phyloP scores from a whole-genome alignment of 1,139 yeast genomes.

The Kodamaea alishanica region DNA sequence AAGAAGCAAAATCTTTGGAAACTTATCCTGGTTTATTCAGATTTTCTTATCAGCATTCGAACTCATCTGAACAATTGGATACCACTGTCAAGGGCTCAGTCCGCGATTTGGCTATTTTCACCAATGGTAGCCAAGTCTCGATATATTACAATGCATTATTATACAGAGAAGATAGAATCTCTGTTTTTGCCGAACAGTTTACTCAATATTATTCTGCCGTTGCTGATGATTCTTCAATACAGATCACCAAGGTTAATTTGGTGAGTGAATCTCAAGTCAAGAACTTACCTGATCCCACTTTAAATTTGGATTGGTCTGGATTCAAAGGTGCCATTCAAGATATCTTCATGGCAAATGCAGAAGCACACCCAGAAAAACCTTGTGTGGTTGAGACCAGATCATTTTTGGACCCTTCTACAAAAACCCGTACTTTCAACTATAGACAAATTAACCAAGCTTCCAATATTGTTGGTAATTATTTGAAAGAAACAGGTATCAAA shows the following conservation, averaged over 20 bases:
- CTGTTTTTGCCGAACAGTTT: constrained; percentile 70
- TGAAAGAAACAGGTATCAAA: constrained; percentile 74
- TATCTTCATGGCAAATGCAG: constrained; percentile 83
- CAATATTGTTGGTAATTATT: constrained; percentile 87
- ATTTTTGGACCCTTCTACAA: constrained; percentile 49
- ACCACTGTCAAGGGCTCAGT: constrained; percentile 51
- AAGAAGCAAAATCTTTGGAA: constrained; percentile 48
- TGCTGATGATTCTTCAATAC: constrained; percentile 29
- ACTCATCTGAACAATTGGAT: constrained; percentile 39
- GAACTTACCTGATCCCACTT: constrained; percentile 82
- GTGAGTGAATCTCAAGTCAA: constrained; percentile 59
- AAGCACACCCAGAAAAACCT: constrained; percentile 72
- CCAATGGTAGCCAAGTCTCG: constrained; percentile 26
- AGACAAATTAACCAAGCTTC: constrained; percentile 88
- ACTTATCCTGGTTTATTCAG: constrained; percentile 62
- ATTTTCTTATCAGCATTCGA: constrained; percentile 57
- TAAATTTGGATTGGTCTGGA: constrained; percentile 83
- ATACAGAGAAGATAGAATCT: constrained; percentile 67
- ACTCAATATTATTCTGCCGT: constrained; percentile 45
- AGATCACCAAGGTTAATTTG: constrained; percentile 61
- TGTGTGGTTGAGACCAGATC: constrained; percentile 93
- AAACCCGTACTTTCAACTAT: constrained; percentile 74
- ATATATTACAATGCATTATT: constrained; percentile 74
- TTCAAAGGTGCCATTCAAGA: constrained; percentile 96
- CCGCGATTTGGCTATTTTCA: constrained; percentile 61